phyloP scores from a whole-genome alignment of 352 stramenopile genomes.

The Globisporangium emineosum region DNA sequence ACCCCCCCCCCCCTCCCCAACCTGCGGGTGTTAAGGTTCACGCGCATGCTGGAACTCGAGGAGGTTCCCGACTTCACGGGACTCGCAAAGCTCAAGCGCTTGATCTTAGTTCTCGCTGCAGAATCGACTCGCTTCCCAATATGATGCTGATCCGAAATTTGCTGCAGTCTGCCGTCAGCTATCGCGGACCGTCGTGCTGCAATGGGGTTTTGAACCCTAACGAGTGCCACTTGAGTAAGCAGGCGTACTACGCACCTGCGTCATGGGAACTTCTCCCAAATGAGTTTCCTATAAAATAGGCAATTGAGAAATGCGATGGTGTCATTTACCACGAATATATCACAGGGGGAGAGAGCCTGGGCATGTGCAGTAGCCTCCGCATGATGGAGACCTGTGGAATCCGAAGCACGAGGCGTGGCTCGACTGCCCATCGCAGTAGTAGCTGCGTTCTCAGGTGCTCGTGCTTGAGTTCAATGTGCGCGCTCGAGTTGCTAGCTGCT shows the following conservation, averaged over 20 bases:
- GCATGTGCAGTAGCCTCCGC: background rate
- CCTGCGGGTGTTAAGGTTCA: background rate
- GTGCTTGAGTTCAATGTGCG: background rate
- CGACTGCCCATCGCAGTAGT: background rate
- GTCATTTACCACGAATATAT: background rate
- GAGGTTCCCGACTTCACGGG: background rate
- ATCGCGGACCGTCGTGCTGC: background rate
- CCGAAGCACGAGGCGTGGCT: background rate
- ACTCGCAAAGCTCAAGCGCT: background rate
- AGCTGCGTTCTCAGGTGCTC: background rate
- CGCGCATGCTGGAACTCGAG: background rate
- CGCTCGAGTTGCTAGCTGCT: no score
- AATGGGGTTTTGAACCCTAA: background rate
- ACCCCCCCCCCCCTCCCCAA: no score
- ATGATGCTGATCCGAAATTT: background rate
- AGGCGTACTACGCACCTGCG: no score
- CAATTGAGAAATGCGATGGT: background rate
- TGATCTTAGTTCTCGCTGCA: background rate
- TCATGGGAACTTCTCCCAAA: background rate
- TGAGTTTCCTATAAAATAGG: background rate
- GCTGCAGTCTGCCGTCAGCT: background rate
- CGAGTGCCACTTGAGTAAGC: background rate
- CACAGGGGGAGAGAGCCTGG: background rate
- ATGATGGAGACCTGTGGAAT: background rate
- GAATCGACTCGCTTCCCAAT: background rate